Conservation (phyloP, 2,329 filamentous ascomycete species). For the Periconia sp. region DNA sequence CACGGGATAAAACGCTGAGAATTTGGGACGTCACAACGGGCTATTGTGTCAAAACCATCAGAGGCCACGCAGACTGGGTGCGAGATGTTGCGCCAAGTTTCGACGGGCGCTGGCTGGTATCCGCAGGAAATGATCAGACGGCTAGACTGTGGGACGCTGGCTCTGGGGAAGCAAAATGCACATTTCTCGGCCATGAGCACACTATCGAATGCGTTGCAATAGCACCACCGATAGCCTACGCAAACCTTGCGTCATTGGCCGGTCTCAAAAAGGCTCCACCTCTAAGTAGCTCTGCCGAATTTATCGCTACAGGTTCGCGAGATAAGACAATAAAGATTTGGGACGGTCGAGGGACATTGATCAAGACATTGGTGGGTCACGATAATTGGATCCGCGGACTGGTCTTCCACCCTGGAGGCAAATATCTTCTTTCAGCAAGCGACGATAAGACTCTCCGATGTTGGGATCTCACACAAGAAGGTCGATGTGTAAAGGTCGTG, state of each 20-base stretch:
- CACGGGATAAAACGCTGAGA: constrained; percentile 80
- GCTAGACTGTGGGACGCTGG: constrained; percentile 85
- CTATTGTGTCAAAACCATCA: constrained; percentile 89
- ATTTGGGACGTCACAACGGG: constrained; percentile 95
- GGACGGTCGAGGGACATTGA: constrained; percentile 82
- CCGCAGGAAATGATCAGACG: constrained; percentile 81
- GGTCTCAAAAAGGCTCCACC: constrained; percentile 84
- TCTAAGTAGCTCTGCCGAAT: constrained; percentile 78
- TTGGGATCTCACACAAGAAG: constrained; percentile 92
- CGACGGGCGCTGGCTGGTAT: constrained; percentile 83
- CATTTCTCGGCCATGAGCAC: constrained; percentile 86
- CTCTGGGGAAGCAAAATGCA: constrained; percentile 75
- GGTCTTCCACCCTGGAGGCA: constrained; percentile 89
- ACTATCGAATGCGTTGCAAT: constrained; percentile 85
- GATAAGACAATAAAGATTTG: constrained; percentile 92
- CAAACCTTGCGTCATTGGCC: constrained; percentile 76
- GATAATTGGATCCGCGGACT: constrained; percentile 92
- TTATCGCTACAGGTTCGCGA: constrained; percentile 84
- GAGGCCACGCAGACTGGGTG: constrained; percentile 90
- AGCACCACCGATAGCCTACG: constrained; percentile 79
- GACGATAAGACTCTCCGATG: constrained; percentile 93
- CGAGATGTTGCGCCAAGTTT: constrained; percentile 81
- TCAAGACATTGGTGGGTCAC: constrained; percentile 85
- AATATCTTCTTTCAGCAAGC: constrained; percentile 82
- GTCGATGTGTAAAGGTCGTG: constrained; percentile 84